Evolutionary conservation across 495 filamentous ascomycete species (phyloP), one percentile per base, ranked within the genome.

Genomic region (Parachaetomium inaequale): DNA sequence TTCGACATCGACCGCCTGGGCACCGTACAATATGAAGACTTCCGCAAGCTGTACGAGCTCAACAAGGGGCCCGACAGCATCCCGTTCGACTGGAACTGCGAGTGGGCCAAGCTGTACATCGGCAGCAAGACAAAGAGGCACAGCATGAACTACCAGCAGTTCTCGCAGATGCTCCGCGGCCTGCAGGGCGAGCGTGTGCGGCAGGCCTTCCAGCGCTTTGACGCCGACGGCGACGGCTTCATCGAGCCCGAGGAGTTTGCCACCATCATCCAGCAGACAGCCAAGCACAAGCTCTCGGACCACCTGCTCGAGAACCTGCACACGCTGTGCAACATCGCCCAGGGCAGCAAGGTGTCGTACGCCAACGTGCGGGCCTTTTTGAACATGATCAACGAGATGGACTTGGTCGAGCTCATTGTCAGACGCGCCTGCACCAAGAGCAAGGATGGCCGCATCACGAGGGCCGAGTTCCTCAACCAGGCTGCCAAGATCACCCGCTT

Each of bases 331-430:
- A 97, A 97, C 74, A 95, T 98, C 71, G 91, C 91, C 1, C 79
- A 88, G 17, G 88, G 92, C 52, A 94, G 83, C 77, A 96, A 95
- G 75, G 95, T 98, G 59, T 96, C 91, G 29, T 98, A 98, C 68
- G 92, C 94, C 63, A 96, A 96, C 72, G 94, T 98, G 6, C 85
- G 95, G 36, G 94, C 94, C 14, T 98, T 98, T 78, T 92, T 96
- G 75, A 98, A 98, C 67, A 83, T 98, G 68, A 91, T 98, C 68
- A 84, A 87, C 60, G 92, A 98, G 78, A 98, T 98, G 93, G 95
- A 98, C 68, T 82, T 96, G 72, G 90, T 98, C 43, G 94, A 98
- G 75, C 72, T 93, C 58, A 90, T 98, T 62, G 84, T 98, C 55
- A 85, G 90, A 23, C 90, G 89, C 66, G 94, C 95, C 15, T 89